phyloP scores from a whole-genome alignment of 768 basidiomycete species.

The Auriscalpium orientale region DNA sequence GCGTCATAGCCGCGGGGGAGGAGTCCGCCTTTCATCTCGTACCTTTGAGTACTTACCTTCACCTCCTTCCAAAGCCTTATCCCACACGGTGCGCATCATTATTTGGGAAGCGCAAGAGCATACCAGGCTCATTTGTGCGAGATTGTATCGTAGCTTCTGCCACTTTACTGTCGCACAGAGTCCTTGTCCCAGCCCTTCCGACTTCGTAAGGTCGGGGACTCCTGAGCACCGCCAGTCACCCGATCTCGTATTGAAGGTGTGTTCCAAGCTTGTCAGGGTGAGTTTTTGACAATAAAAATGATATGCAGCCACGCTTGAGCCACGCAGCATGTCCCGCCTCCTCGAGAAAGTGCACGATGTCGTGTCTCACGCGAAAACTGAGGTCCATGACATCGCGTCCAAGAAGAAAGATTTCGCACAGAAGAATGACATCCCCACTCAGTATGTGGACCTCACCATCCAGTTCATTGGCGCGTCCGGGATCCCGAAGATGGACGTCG shows the following conservation, averaged over 20 bases:
- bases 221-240: neutral
- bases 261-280: neutral
- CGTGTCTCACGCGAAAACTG: neutral
- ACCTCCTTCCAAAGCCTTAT: too few species aligned
- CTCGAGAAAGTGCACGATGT: constrained; percentile 2
- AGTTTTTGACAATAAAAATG: neutral
- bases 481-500: constrained; percentile 64
- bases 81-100: too few species aligned
- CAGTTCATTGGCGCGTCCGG: constrained; percentile 69
- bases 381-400: constrained; percentile 27
- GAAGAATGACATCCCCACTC: constrained; percentile 28
- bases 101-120: too few species aligned
- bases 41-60: too few species aligned
- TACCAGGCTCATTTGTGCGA: too few species aligned
- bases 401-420: constrained; percentile 25
- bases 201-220: neutral
- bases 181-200: too few species aligned
- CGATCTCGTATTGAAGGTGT: neutral
- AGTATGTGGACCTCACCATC: constrained; percentile 51
- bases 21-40: too few species aligned
- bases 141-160: too few species aligned
- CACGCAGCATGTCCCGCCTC: neutral
- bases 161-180: too few species aligned
- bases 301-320: neutral
- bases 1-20: too few species aligned